phyloP scores from a whole-genome alignment of 805 yeast genomes.

The Saccharomycopsis lassenensis region DNA sequence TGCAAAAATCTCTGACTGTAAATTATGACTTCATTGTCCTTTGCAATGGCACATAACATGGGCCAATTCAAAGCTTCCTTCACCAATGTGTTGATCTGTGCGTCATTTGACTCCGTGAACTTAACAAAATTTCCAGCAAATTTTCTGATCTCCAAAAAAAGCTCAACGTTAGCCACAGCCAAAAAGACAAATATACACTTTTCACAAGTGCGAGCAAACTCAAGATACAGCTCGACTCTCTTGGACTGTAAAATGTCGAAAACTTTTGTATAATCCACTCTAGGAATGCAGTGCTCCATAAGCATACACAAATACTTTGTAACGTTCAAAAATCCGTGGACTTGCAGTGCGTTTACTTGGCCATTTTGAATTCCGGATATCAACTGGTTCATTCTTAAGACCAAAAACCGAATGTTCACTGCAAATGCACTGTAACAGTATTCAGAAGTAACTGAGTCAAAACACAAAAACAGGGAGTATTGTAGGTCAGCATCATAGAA shows the following conservation, averaged over 20 bases:
- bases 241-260: not conserved
- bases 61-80: constrained; percentile 23
- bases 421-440: too few relatives aligned
- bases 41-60: constrained; percentile 33
- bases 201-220: not conserved
- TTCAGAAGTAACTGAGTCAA: too few relatives aligned
- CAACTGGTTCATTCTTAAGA: too few relatives aligned
- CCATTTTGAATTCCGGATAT: too few relatives aligned
- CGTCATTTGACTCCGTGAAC: not conserved
- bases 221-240: not conserved
- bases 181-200: too few relatives aligned
- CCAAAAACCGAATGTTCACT: too few relatives aligned
- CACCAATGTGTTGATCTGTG: not conserved
- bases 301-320: too few relatives aligned
- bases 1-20: constrained; percentile 51
- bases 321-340: too few relatives aligned
- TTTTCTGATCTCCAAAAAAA: not conserved
- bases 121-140: not conserved
- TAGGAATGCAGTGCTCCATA: too few relatives aligned
- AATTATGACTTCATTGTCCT: constrained; percentile 48
- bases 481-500: too few relatives aligned
- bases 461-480: too few relatives aligned
- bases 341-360: too few relatives aligned
- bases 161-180: not conserved
- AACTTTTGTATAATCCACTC: not conserved